Evolutionary conservation across 2,329 filamentous ascomycete species (phyloP).

Genomic region (Conoideocrella luteorostrata): DNA sequence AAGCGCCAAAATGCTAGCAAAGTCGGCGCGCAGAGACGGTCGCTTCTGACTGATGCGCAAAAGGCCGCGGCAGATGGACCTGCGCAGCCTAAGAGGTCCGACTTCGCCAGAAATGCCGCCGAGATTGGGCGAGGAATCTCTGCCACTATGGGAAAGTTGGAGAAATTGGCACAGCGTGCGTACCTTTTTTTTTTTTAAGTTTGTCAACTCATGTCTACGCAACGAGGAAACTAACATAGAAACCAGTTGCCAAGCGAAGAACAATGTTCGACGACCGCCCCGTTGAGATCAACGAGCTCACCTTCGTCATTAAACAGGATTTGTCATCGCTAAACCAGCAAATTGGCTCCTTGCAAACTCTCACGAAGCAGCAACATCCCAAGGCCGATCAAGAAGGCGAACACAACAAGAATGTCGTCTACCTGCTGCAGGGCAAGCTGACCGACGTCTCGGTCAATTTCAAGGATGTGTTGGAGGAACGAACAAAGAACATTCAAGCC

Average conservation of each 20-base stretch:
- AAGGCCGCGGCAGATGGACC: slow-evolving; percentile 55
- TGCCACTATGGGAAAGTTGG: slow-evolving; percentile 88
- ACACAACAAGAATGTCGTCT: slow-evolving; percentile 96
- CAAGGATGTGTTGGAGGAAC: slow-evolving; percentile 92
- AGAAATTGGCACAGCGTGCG: slow-evolving; percentile 79
- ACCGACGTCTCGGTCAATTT: slow-evolving; percentile 92
- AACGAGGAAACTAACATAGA: not conserved
- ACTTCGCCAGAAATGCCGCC: slow-evolving; percentile 87
- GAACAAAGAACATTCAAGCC: slow-evolving; percentile 97
- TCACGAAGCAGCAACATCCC: slow-evolving; percentile 73
- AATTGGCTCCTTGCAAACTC: slow-evolving; percentile 72
- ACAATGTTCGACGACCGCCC: slow-evolving; percentile 96
- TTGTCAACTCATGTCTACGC: not conserved
- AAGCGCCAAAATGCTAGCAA: slow-evolving; percentile 71
- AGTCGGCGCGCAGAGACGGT: slow-evolving; percentile 71
- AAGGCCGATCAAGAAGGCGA: slow-evolving; percentile 77
- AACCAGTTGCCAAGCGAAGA: slow-evolving; percentile 87
- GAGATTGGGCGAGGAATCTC: slow-evolving; percentile 90
- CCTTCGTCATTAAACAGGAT: slow-evolving; percentile 97
- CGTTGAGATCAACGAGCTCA: slow-evolving; percentile 94
- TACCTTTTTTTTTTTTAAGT: slow-evolving; percentile 10
- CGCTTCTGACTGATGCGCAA: slow-evolving; percentile 68
- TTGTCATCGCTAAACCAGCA: slow-evolving; percentile 77
- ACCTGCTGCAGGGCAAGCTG: slow-evolving; percentile 83
- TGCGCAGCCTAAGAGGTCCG: slow-evolving; percentile 60